phyloP scores from a whole-genome alignment of 768 basidiomycete genomes.

The Russula sp. region DNA sequence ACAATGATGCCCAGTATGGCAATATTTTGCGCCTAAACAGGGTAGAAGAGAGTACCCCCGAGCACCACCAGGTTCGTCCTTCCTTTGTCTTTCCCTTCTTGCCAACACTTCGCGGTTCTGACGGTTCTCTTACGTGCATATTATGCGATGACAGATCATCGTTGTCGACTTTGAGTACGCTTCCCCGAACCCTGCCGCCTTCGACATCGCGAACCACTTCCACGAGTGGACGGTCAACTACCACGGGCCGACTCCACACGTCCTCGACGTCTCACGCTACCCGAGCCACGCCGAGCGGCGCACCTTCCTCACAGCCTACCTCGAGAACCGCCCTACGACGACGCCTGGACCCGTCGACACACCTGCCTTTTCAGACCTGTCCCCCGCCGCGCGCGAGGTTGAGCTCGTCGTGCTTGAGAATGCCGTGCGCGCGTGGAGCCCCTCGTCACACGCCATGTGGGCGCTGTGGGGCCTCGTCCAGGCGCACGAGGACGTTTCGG shows the following conservation, averaged over 20 bases:
- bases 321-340: conserved; percentile 38
- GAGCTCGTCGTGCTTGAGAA: conserved; percentile 56
- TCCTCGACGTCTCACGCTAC: conserved; percentile 57
- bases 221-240: conserved; percentile 97
- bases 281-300: conserved; percentile 65
- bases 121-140: conserved; percentile 7
- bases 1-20: conserved; percentile 96
- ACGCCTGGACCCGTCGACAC: conserved; percentile 15
- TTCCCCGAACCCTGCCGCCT: conserved; percentile 83
- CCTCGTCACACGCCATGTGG: conserved; percentile 89
- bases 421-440: conserved; percentile 83
- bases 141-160: conserved; percentile 52
- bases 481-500: conserved; percentile 67
- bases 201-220: conserved; percentile 96
- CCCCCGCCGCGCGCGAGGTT: conserved; percentile 30
- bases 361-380: conserved; percentile 19
- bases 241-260: conserved; percentile 58
- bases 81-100: not conserved
- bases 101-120: conserved; percentile 15
- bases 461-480: conserved; percentile 93
- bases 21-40: conserved; percentile 74
- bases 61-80: conserved; percentile 64
- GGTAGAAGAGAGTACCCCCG: conserved; percentile 47
- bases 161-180: conserved; percentile 99
- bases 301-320: conserved; percentile 83